These are phyloP conservation scores for Russula sp. DNA, from an alignment of 768 basidiomycete genomes.

Conservation along the genomic window DNA sequence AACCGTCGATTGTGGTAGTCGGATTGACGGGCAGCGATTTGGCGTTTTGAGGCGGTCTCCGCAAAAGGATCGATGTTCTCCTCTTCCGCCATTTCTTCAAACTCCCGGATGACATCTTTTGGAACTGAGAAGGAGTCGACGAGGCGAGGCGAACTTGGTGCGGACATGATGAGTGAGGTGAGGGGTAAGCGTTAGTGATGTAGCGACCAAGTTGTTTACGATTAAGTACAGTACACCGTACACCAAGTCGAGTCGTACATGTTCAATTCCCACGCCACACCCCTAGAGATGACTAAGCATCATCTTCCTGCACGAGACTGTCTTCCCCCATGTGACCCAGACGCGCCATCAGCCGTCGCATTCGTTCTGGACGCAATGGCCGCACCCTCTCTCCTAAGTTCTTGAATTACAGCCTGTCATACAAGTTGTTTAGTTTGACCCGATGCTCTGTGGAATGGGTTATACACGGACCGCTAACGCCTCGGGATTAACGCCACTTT, in stretches of 20 bases:
- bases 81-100: constrained; percentile 88
- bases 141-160: constrained; percentile 44
- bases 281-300: constrained; percentile 1
- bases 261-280: constrained; percentile 9
- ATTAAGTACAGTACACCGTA: too few relatives aligned
- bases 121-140: constrained; percentile 91
- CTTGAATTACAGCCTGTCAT: constrained; percentile 21
- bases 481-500: constrained; percentile 88
- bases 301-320: background rate
- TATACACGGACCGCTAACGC: constrained; percentile 68
- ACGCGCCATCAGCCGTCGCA: background rate
- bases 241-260: too few relatives aligned
- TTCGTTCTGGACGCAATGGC: constrained; percentile 6
- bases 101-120: constrained; percentile 91
- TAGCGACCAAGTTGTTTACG: background rate
- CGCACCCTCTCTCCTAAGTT: constrained; percentile 20
- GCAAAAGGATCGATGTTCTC: constrained; percentile 89
- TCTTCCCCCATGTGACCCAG: background rate
- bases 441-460: too few relatives aligned
- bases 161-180: constrained; percentile 27
- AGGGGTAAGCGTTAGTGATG: background rate
- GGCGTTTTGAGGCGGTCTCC: constrained; percentile 87
- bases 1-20: constrained; percentile 95
- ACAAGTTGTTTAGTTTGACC: background rate
- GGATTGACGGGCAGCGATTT: constrained; percentile 88